A percentile compares a stretch with the other conserved stretches of the same genome.
These are phyloP conservation scores for Sugiyamaella neomexicana DNA, from an alignment of 1,139 yeast species.

Conservation along the genomic window DNA sequence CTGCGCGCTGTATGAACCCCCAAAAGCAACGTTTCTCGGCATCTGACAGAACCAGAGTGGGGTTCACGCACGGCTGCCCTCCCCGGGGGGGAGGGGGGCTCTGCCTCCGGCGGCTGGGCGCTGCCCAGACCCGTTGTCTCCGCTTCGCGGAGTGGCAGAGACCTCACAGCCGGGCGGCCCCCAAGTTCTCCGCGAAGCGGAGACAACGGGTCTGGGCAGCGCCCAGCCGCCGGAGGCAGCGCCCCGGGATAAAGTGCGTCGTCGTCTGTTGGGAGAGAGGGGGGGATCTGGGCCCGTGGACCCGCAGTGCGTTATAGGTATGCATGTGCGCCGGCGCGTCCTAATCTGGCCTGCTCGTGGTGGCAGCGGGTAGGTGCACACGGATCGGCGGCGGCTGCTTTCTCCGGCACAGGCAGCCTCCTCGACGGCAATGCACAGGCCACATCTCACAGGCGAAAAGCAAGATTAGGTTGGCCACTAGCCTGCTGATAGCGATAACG, in stretches of 20 bases:
- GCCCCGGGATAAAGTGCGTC: too few species aligned
- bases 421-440: too few species aligned
- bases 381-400: too few species aligned
- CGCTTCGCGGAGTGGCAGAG: neutral
- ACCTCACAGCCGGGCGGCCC: neutral
- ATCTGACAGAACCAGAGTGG: neutral
- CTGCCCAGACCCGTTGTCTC: neutral
- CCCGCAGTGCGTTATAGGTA: too few species aligned
- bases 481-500: neutral
- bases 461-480: neutral
- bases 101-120: neutral
- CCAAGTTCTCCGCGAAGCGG: neutral
- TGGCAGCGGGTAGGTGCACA: too few species aligned
- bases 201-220: neutral
- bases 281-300: too few species aligned
- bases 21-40: neutral
- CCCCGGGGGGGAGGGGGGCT: neutral
- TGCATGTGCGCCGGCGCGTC: too few species aligned
- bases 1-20: neutral
- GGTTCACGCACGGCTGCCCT: neutral
- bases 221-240: too few species aligned
- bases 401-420: too few species aligned
- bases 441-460: neutral
- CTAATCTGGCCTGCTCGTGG: too few species aligned
- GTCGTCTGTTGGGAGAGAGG: too few species aligned